Base-by-base conservation (phyloP, 1,284 basidiomycete genomes). In the Hemileia vastatrix region DNA sequence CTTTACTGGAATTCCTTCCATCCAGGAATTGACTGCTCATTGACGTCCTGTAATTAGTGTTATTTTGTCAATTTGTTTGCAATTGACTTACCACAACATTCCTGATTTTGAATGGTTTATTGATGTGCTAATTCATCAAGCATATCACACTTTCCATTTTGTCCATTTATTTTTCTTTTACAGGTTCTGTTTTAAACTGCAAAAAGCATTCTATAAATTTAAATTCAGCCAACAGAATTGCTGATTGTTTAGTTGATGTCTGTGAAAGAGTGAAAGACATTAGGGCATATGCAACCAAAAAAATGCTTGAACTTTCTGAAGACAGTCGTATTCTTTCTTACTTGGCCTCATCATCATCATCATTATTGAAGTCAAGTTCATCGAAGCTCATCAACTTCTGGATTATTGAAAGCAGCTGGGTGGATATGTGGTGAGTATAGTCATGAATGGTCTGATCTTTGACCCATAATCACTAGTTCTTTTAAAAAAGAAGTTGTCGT, bases 31-130 rank as follows among this genome's bases (percentile, higher is more conserved):
- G 18, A 23, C 79, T 0, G 84, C 88, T 3, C 95, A 96, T 73
- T 86, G 91, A 8, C 80, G 90, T 21, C 83, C 85, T 60, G 83
- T 96, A 32, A 82, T 87, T 0, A 85, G 87, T 66, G 81, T 84
- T 6, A 87, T 97, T 64, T 80, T 96, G n/a, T 78, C 81, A 21
- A 86, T 95, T 68, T 87, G 90, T 65, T 85, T 87, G 4, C 81
- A 83, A 64, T 84, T 87, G 62, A 86, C 86, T 5, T 98, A 95
- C 71, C 84, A 85, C 58, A 87, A 93, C 71, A 82, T 99, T 40
- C 81, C 82, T 43, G 91, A 97, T 77, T 96, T 97, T 72, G 87
- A 93, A 71, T 99, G 95, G 95, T 95, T 91, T 73, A 80, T 97
- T 24, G 94, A 92, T 6, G 89, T 93, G 2, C 83, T 96, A 23